Base-by-base conservation (phyloP, 768 basidiomycete genomes). In the Daedaleopsis sinensis region DNA sequence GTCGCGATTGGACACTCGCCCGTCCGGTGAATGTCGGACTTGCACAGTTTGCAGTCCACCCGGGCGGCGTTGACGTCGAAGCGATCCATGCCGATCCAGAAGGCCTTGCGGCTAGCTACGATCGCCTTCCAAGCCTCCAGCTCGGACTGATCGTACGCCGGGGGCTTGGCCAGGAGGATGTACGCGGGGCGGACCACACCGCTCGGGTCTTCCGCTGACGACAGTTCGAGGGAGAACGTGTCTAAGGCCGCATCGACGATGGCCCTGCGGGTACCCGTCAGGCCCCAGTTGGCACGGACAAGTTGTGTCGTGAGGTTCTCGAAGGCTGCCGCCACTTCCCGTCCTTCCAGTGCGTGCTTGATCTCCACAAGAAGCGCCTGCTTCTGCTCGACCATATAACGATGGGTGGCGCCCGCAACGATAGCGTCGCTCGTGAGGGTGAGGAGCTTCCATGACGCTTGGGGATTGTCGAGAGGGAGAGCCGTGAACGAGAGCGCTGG, bases 21-120 rank as follows among this genome's bases (percentile, higher is more conserved):
- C 27, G 57, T 50, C 10, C 57, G 51, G 50, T 58, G 57, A 2
- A 50, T 42, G 2, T 38, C 18, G 23, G 50, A 37, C 57, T 58
- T 58, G 57, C 57, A 58, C 5, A 58, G 49, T 49, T 58, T 58
- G 38, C 57, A 58, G 57, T 58, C 57, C 6, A 58, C 57, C 24
- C 32, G 39, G n/a, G 18, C 38, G 6, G 42, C 32, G 38, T 42
- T 27, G 12, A 42, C 16, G 1, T 12, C 18, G 23, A 51, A 50
- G 24, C 16, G 18, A 38, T 51, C 16, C 21, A 27, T 12, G 23
- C 57, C 49, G 21, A 49, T 38, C 15, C 48, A n/a, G 36, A 27
- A 51, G 9, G 21, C 5, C 18, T 43, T 23, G 18, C 38, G 16
- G 24, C 24, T 32, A 19, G 36, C 50, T 47, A 57, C 49, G 37